Conservation (phyloP, 2,329 filamentous ascomycete species). For the Pezicula neosporulosa region DNA sequence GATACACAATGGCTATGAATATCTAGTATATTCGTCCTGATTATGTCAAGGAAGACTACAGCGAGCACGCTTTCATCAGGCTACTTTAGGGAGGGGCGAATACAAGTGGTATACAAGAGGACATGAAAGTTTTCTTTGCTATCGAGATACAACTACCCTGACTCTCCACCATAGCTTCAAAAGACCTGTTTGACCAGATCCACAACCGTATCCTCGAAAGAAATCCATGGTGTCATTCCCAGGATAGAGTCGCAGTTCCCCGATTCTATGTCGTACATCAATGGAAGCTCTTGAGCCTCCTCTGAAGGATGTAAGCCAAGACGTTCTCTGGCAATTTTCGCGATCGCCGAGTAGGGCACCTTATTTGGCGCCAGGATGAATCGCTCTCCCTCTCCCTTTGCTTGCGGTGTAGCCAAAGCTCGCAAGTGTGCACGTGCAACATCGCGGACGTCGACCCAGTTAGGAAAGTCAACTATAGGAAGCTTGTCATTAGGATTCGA, state of each 20-base stretch:
- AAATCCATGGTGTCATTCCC: not conserved
- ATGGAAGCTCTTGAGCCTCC: not conserved
- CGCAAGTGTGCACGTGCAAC: conserved; percentile 1
- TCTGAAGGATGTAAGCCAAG: not conserved
- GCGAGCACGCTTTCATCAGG: too few species aligned
- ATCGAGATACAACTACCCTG: too few species aligned
- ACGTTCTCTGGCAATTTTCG: not conserved
- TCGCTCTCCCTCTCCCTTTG: not conserved
- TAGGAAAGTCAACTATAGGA: not conserved
- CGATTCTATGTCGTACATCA: not conserved
- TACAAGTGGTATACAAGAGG: too few species aligned
- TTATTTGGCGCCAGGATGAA: not conserved
- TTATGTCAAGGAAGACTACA: too few species aligned
- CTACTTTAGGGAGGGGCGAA: too few species aligned
- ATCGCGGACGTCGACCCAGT: conserved; percentile 4
- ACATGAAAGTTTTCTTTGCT: too few species aligned
- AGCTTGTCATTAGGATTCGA: not conserved
- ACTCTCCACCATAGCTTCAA: too few species aligned
- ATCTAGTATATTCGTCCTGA: too few species aligned
- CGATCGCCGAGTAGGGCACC: not conserved
- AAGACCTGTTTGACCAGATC: not conserved
- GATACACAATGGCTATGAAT: too few species aligned
- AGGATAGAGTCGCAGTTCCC: not conserved
- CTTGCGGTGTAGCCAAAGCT: not conserved
- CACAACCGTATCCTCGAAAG: not conserved